These are phyloP conservation scores for Sclerotinia subarctica DNA, from an alignment of 2,329 filamentous ascomycete genomes.

Conservation along the genomic window DNA sequence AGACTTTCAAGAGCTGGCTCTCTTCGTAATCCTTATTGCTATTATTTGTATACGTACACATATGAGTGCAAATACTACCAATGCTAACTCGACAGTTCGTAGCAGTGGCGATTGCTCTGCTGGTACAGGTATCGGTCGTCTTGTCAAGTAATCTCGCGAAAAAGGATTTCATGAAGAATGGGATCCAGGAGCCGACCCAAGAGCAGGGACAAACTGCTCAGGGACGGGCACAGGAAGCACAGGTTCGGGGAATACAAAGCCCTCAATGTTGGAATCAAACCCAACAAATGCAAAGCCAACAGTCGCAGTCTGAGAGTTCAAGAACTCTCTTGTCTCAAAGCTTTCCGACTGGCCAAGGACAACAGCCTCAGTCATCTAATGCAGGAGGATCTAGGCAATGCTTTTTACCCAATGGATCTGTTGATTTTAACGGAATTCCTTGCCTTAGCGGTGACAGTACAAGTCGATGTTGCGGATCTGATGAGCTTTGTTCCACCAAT, in stretches of 20 bases:
- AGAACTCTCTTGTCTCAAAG: neutral
- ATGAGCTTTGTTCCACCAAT: conserved; percentile 26
- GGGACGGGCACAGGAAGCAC: neutral
- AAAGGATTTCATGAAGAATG: neutral
- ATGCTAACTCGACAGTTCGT: conserved; percentile 17
- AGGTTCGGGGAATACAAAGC: neutral
- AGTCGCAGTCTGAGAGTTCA: neutral
- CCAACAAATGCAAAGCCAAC: neutral
- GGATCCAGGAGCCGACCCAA: neutral
- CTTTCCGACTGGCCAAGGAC: neutral
- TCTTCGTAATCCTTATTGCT: conserved; percentile 2
- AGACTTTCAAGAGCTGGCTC: conserved; percentile 12
- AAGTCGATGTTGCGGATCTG: conserved; percentile 25
- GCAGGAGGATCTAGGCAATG: conserved; percentile 8
- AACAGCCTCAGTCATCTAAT: neutral
- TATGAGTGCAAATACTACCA: conserved; percentile 2
- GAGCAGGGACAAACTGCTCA: neutral
- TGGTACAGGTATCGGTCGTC: conserved; percentile 6
- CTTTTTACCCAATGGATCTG: conserved; percentile 23
- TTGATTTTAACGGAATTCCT: conserved; percentile 22
- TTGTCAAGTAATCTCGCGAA: neutral
- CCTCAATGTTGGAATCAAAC: neutral
- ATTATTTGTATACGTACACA: conserved; percentile 7
- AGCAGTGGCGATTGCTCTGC: conserved; percentile 19
- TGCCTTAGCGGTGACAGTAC: conserved; percentile 21